Evolutionary conservation across 495 filamentous ascomycete species (phyloP).

Genomic region (Cryomyces antarcticus): DNA sequence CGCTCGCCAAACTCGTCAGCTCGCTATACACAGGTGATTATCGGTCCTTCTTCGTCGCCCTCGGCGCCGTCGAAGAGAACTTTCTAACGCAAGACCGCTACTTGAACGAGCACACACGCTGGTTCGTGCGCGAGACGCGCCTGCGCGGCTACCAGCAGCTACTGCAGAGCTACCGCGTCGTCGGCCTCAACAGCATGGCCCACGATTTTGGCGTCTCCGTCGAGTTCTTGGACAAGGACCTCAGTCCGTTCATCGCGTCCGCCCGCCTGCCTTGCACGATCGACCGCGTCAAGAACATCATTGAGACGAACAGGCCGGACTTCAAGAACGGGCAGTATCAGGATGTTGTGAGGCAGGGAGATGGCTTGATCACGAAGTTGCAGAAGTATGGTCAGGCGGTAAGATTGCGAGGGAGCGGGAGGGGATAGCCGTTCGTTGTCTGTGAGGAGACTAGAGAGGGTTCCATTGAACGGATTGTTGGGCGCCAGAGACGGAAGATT

Average conservation of each 20-base stretch:
- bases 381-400: conserved; percentile 98
- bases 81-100: conserved; percentile 91
- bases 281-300: conserved; percentile 90
- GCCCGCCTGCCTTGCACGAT: conserved; percentile 90
- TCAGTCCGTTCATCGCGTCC: conserved; percentile 90
- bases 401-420: conserved; percentile 79
- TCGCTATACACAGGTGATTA: conserved; percentile 87
- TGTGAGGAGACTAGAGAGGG: no score
- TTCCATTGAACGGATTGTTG: no score
- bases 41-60: conserved; percentile 73
- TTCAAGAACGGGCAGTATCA: conserved; percentile 99
- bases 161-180: conserved; percentile 93
- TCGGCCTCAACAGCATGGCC: conserved; percentile 87
- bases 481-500: no score
- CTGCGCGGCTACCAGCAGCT: conserved; percentile 88
- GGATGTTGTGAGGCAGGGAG: conserved; percentile 90
- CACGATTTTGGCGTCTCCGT: conserved; percentile 88
- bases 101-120: conserved; percentile 76
- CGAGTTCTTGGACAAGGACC: conserved; percentile 84
- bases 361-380: conserved; percentile 91
- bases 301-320: conserved; percentile 92
- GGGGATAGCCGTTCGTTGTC: conserved; percentile 11
- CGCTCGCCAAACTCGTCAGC: conserved; percentile 72
- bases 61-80: conserved; percentile 79
- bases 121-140: conserved; percentile 97